phyloP scores from a whole-genome alignment of 257 asterid genomes.

The Paraleonurus japonicus region DNA sequence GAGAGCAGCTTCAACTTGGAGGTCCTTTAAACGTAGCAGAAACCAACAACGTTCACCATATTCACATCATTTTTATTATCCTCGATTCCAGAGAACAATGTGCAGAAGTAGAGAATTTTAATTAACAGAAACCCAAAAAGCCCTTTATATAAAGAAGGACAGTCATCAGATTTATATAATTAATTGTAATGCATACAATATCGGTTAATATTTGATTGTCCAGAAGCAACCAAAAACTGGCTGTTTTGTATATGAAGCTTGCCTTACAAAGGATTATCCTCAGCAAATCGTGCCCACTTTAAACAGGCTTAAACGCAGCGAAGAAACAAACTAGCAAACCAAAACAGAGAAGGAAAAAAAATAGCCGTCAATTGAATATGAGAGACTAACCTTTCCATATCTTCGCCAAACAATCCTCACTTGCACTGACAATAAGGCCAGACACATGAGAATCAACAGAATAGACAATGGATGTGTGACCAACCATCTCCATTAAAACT shows the following conservation, averaged over 20 bases:
- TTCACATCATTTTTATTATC: conserved; percentile 15
- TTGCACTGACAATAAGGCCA: conserved; percentile 91
- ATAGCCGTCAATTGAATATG: background rate
- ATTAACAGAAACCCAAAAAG: background rate
- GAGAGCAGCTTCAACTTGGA: conserved; percentile 13
- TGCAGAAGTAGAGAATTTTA: background rate
- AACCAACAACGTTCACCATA: conserved; percentile 25
- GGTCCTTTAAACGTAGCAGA: conserved; percentile 6
- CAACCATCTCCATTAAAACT: conserved; percentile 91
- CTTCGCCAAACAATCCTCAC: conserved; percentile 91
- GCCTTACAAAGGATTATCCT: background rate
- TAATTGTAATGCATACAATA: background rate
- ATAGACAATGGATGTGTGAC: conserved; percentile 89
- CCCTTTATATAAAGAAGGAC: background rate
- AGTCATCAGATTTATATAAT: background rate
- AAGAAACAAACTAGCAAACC: conserved; percentile 12
- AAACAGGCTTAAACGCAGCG: background rate
- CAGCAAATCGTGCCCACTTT: conserved; percentile 2
- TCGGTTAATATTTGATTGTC: background rate
- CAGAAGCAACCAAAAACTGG: background rate
- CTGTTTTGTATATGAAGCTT: background rate
- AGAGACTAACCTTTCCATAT: conserved; percentile 85
- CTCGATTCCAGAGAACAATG: conserved; percentile 8
- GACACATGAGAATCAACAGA: conserved; percentile 87
- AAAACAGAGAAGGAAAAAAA: background rate